Conservation (phyloP, 371 early-diverging fungal genomes). For the Circinella minor region DNA sequence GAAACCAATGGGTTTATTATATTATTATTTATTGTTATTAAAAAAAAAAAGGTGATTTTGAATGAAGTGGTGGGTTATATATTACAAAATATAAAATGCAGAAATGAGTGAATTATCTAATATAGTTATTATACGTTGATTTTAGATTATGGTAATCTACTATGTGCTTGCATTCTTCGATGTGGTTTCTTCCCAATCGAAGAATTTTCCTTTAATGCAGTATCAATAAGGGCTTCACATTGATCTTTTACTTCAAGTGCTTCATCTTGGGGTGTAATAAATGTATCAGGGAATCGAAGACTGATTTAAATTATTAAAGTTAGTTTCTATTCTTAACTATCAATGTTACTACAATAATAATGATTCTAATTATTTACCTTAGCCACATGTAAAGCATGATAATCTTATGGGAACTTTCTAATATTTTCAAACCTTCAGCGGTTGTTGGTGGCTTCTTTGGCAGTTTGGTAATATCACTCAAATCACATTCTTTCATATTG, state of each 20-base stretch:
- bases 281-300: constrained; percentile 52
- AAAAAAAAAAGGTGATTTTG: no score
- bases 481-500: constrained; percentile 29
- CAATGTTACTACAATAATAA: no score
- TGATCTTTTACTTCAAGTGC: constrained; percentile 38
- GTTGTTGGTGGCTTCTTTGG: constrained; percentile 39
- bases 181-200: constrained; percentile 1
- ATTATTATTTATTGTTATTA: no score
- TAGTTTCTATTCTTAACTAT: background rate
- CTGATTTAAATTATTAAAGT: constrained; percentile 24
- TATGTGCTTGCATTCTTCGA: background rate
- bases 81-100: no score
- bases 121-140: background rate
- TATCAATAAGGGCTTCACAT: constrained; percentile 57
- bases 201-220: constrained; percentile 28
- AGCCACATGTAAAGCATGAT: constrained; percentile 92
- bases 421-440: constrained; percentile 39
- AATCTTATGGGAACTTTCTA: constrained; percentile 77
- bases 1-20: no score
- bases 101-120: no score
- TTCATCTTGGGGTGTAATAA: constrained; percentile 35
- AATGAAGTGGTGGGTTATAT: no score
- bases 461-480: constrained; percentile 58
- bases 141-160: background rate
- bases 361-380: constrained; percentile 40